Percentiles rank a stretch among this genome's conserved stretches.
Evolutionary conservation across 345 rosid genomes (phyloP).

Genomic region (Gossypioides kirkii): DNA sequence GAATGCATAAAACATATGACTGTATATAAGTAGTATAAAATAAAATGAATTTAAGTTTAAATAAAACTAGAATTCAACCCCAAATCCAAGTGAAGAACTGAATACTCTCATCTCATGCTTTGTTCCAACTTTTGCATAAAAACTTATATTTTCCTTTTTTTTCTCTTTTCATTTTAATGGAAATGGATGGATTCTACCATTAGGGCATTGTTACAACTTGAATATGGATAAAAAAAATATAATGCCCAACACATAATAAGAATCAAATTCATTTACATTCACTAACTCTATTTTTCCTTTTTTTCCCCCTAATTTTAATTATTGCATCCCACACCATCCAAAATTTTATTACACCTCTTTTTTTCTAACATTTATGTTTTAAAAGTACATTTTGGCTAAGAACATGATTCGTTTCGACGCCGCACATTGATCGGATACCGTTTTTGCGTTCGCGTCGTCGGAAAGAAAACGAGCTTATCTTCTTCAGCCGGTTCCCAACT

Average conservation of each 20-base stretch:
- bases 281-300: constrained; percentile 3
- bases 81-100: neutral
- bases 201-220: constrained; percentile 9
- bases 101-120: neutral
- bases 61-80: neutral
- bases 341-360: constrained; percentile 6
- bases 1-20: too few relatives aligned
- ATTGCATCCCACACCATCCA: constrained; percentile 9
- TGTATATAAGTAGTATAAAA: too few relatives aligned
- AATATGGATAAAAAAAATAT: constrained; percentile 5
- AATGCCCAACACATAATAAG: neutral
- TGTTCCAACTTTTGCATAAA: neutral
- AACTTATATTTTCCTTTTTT: too few relatives aligned
- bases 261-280: constrained; percentile 20
- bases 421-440: constrained; percentile 71
- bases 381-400: constrained; percentile 6
- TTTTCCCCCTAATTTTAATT: neutral
- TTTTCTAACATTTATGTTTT: neutral
- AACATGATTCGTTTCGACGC: constrained; percentile 29
- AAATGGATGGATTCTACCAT: neutral
- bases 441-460: constrained; percentile 87
- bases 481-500: constrained; percentile 90
- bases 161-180: neutral
- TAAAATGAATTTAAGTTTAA: too few relatives aligned
- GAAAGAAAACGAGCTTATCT: constrained; percentile 87